Evolutionary conservation across 345 rosid species (phyloP).

Genomic region (Turnera subulata): DNA sequence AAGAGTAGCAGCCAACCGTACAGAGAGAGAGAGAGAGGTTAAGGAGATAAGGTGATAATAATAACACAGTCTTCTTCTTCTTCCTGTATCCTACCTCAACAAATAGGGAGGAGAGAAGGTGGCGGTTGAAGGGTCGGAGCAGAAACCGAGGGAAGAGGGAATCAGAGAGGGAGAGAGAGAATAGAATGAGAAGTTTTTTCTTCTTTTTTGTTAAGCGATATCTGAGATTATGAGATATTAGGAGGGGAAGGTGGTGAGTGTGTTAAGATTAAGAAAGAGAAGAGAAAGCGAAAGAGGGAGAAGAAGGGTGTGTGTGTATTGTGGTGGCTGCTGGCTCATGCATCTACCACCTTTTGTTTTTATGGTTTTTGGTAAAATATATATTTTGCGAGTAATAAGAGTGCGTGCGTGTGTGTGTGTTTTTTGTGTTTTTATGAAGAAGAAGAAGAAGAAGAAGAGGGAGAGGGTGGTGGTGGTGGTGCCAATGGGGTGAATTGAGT

Average conservation of each 20-base stretch:
- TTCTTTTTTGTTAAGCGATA: no score
- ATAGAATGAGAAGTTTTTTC: no score
- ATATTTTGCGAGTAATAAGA: no score
- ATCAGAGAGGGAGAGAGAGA: slow-evolving; percentile 3
- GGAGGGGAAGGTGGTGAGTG: slow-evolving; percentile 31
- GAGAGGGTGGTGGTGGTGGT: slow-evolving; percentile 10
- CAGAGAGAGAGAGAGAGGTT: no score
- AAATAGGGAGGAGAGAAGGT: background rate
- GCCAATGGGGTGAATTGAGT: background rate
- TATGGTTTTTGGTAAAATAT: background rate
- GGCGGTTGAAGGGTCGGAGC: no score
- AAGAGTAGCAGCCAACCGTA: background rate
- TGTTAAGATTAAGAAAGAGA: background rate
- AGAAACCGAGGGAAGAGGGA: background rate
- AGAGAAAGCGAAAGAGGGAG: background rate
- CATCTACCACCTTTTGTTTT: slow-evolving; percentile 76
- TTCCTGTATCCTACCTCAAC: background rate
- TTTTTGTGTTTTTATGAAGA: slow-evolving; percentile 16
- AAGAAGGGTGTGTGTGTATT: slow-evolving; percentile 1
- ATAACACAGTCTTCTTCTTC: no score
- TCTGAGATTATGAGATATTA: slow-evolving; percentile 3
- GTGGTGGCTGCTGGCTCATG: slow-evolving; percentile 63
- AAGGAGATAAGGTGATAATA: background rate
- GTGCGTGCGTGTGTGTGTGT: background rate
- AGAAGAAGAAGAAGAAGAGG: slow-evolving; percentile 6